These are phyloP conservation scores for Imleria badia DNA, from an alignment of 768 basidiomycete species.

Conservation along the genomic window DNA sequence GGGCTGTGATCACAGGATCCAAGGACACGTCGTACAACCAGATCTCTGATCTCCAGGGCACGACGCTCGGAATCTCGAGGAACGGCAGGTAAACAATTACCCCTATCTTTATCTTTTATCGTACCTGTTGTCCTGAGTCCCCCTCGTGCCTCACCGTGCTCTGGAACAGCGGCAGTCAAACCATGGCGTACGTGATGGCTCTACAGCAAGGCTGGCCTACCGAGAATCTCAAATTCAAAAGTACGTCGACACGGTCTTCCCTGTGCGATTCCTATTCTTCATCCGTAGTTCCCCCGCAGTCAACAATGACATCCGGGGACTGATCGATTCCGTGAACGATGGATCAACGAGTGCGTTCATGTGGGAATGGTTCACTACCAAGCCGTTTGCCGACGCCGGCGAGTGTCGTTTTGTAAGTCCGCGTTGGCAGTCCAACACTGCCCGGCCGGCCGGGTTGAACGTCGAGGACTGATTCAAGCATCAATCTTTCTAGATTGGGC, in stretches of 20 bases:
- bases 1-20: slow-evolving; percentile 89
- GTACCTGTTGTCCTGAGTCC: not conserved
- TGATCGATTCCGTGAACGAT: slow-evolving; percentile 86
- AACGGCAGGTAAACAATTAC: slow-evolving; percentile 61
- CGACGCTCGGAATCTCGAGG: slow-evolving; percentile 86
- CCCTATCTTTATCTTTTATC: not conserved
- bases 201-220: slow-evolving; percentile 80
- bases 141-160: slow-evolving; percentile 1
- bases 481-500: slow-evolving; percentile 68
- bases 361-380: slow-evolving; percentile 94
- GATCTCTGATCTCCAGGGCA: slow-evolving; percentile 74
- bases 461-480: too few species aligned
- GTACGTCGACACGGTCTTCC: slow-evolving; percentile 33
- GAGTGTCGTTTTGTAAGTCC: slow-evolving; percentile 80
- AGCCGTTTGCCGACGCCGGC: slow-evolving; percentile 76
- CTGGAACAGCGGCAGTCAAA: slow-evolving; percentile 87
- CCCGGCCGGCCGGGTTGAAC: too few species aligned
- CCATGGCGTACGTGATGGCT: slow-evolving; percentile 96
- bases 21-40: slow-evolving; percentile 65
- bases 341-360: slow-evolving; percentile 88
- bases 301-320: slow-evolving; percentile 76
- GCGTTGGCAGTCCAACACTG: too few species aligned
- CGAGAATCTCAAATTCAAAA: slow-evolving; percentile 65
- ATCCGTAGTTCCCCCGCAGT: slow-evolving; percentile 42
- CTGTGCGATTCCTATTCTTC: too few species aligned